These are phyloP conservation scores for Themeda triandra DNA, from an alignment of 176 grass and related monocot species.

Conservation along the genomic window DNA sequence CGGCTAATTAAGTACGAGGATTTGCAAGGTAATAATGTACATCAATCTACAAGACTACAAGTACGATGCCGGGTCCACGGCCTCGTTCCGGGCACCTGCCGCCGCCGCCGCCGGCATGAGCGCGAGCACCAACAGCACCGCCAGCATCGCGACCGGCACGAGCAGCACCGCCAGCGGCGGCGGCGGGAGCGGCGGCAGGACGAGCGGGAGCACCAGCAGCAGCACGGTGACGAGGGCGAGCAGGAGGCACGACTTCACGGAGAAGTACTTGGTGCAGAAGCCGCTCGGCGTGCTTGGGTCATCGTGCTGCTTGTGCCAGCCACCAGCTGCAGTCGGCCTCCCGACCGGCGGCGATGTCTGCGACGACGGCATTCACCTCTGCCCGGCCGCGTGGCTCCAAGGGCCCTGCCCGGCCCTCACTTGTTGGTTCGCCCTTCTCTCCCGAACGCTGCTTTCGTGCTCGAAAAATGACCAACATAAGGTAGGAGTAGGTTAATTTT, in stretches of 20 bases:
- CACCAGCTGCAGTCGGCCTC: neutral
- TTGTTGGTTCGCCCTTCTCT: neutral
- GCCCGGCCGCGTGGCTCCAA: neutral
- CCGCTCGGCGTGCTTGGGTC: constrained; percentile 12
- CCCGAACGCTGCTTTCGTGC: neutral
- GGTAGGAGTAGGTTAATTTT: neutral
- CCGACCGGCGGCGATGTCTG: neutral
- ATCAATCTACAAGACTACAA: constrained; percentile 20
- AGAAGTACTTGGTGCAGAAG: constrained; percentile 53
- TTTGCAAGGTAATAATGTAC: neutral
- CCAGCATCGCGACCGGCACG: constrained; percentile 45
- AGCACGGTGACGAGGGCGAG: constrained; percentile 42
- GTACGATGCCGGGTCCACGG: neutral
- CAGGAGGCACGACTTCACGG: constrained; percentile 37
- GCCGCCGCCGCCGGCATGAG: constrained; percentile 31
- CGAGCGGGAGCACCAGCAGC: constrained; percentile 58
- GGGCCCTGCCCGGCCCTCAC: neutral
- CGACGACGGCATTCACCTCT: neutral
- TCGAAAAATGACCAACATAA: neutral
- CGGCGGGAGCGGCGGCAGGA: constrained; percentile 65
- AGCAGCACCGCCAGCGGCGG: constrained; percentile 54
- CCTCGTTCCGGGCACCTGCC: constrained; percentile 20
- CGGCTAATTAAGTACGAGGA: neutral
- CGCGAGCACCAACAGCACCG: constrained; percentile 46
- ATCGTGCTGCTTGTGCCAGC: neutral